Evolutionary conservation across 1,284 basidiomycete species (phyloP).

Genomic region (Golubevia sp.): DNA sequence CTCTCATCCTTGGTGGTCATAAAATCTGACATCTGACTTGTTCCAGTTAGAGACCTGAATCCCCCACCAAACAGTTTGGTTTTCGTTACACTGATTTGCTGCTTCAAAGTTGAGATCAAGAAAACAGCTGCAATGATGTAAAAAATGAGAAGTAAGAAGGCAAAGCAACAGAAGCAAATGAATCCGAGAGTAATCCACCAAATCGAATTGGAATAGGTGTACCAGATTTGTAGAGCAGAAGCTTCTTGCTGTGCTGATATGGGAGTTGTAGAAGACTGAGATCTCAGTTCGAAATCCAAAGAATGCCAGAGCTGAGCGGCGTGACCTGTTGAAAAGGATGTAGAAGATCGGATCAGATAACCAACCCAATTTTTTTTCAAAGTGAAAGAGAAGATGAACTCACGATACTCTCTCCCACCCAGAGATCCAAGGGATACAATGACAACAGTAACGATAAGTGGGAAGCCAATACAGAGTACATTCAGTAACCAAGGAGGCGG

Average conservation of each 20-base stretch:
- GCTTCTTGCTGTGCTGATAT: no score
- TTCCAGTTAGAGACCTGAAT: not conserved
- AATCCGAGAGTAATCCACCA: not conserved
- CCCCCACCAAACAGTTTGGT: not conserved
- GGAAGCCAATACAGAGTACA: no score
- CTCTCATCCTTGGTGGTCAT: no score
- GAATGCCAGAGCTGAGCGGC: not conserved
- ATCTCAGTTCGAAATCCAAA: not conserved
- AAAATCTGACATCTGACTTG: not conserved
- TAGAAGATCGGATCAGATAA: not conserved
- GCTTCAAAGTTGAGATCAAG: not conserved
- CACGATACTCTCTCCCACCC: no score
- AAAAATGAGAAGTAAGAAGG: not conserved
- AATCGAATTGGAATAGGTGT: not conserved
- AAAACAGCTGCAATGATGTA: not conserved
- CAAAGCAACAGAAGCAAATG: not conserved
- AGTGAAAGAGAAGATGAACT: no score
- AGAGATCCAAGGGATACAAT: no score
- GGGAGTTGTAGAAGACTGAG: not conserved
- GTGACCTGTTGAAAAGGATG: not conserved
- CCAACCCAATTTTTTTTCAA: no score
- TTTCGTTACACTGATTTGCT: not conserved
- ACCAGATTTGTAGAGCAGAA: no score
- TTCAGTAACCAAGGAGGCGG: no score
- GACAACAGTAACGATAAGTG: no score